These are phyloP conservation scores for Melampsora americana DNA, from an alignment of 1,284 basidiomycete species.

Conservation along the genomic window DNA sequence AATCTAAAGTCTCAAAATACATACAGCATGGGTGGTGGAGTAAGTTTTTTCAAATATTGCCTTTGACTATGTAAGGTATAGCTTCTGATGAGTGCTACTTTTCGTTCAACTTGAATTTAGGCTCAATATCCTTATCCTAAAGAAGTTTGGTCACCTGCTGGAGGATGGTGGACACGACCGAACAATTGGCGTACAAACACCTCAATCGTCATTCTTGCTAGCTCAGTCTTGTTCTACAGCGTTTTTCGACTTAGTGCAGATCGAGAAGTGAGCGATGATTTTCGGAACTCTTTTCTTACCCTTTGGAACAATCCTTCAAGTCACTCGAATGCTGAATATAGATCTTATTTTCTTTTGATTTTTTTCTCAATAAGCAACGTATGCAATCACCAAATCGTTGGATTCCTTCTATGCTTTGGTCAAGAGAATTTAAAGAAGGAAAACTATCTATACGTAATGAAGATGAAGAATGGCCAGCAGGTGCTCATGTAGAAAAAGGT, in stretches of 20 bases:
- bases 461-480: conserved; percentile 43
- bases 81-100: neutral
- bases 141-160: conserved; percentile 59
- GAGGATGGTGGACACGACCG: conserved; percentile 62
- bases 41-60: neutral
- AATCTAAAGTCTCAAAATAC: neutral
- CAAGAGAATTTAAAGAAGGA: conserved; percentile 42
- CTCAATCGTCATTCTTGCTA: conserved; percentile 56
- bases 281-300: no score
- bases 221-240: conserved; percentile 57
- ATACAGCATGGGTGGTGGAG: neutral
- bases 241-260: conserved; percentile 59
- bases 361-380: conserved; percentile 50
- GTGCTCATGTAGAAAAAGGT: conserved; percentile 32
- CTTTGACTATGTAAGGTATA: neutral
- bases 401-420: conserved; percentile 52
- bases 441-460: conserved; percentile 31
- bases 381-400: conserved; percentile 57
- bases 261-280: conserved; percentile 58
- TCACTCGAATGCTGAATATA: no score
- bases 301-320: no score
- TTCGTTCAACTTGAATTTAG: conserved; percentile 54
- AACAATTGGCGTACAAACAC: conserved; percentile 61
- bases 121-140: conserved; percentile 61
- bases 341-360: no score